Evolutionary conservation across 2,329 filamentous ascomycete genomes (phyloP).

Genomic region (Leptosphaerulina australis): DNA sequence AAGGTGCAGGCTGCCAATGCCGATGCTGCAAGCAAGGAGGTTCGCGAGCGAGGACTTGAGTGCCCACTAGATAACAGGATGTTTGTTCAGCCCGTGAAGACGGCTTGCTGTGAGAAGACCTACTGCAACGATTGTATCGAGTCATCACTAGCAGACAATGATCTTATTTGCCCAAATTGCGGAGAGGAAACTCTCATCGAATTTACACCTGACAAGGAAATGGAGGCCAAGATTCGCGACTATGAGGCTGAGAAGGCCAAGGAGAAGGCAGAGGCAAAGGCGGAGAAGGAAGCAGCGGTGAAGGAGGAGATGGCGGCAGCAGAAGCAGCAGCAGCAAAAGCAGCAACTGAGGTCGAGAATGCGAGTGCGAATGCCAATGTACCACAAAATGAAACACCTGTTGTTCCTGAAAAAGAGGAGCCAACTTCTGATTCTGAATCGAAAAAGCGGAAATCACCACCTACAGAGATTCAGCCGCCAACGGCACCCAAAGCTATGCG

Average conservation of each 20-base stretch:
- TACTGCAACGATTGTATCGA: conserved; percentile 99
- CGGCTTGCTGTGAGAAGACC: conserved; percentile 95
- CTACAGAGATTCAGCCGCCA: conserved; percentile 63
- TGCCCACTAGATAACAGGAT: conserved; percentile 97
- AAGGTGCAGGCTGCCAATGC: conserved; percentile 81
- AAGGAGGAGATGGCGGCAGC: conserved; percentile 50
- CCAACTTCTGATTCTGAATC: conserved; percentile 50
- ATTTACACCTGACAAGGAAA: conserved; percentile 73
- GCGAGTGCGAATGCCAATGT: conserved; percentile 14
- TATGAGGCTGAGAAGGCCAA: conserved; percentile 65
- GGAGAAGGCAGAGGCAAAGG: conserved; percentile 50
- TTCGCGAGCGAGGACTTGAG: conserved; percentile 85
- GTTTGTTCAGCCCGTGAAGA: conserved; percentile 99
- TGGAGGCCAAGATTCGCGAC: conserved; percentile 75
- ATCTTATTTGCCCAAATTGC: conserved; percentile 94
- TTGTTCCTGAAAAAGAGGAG: conserved; percentile 33
- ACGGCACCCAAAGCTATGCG: conserved; percentile 56
- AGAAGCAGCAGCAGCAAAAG: conserved; percentile 35
- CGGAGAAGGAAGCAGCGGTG: conserved; percentile 47
- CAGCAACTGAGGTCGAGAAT: conserved; percentile 35
- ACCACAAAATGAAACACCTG: conserved; percentile 22
- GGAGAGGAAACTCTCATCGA: conserved; percentile 77
- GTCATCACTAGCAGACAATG: conserved; percentile 96
- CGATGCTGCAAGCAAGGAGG: conserved; percentile 79
- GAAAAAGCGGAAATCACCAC: conserved; percentile 81